Evolutionary conservation across 1,284 basidiomycete genomes (phyloP).

Genomic region (Cryptococcus sp.): DNA sequence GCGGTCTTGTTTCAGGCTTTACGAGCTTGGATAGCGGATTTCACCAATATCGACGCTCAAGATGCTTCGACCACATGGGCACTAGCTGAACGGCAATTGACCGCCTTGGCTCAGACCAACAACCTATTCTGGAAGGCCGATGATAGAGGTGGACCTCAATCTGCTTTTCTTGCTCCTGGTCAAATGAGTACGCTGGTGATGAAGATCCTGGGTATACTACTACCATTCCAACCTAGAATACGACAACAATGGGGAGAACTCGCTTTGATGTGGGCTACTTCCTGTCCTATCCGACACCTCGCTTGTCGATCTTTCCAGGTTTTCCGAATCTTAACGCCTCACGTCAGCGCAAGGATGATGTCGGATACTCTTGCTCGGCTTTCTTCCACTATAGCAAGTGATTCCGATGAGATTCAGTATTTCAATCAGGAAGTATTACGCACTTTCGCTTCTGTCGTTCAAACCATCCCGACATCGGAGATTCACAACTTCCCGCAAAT

Average conservation of each 20-base stretch:
- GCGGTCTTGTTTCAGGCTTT: constrained; percentile 74
- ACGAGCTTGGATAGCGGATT: constrained; percentile 62
- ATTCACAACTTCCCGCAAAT: constrained; percentile 67
- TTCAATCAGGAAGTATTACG: constrained; percentile 80
- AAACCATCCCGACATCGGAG: constrained; percentile 57
- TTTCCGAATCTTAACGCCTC: constrained; percentile 77
- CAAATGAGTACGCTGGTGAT: constrained; percentile 69
- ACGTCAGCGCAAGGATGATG: constrained; percentile 67
- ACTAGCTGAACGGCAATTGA: constrained; percentile 55
- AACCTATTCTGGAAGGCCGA: constrained; percentile 67
- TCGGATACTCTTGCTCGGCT: constrained; percentile 76
- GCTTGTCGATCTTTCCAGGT: constrained; percentile 87
- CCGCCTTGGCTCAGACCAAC: constrained; percentile 49
- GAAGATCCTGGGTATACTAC: constrained; percentile 64
- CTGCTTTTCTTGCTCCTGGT: constrained; percentile 49
- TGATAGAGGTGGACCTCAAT: constrained; percentile 49
- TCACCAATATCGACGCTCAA: constrained; percentile 30
- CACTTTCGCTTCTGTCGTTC: constrained; percentile 68
- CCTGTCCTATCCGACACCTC: constrained; percentile 76
- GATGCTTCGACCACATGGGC: constrained; percentile 28
- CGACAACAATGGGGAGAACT: constrained; percentile 74
- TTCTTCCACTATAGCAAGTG: constrained; percentile 75
- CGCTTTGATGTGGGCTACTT: constrained; percentile 78
- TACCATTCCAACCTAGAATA: constrained; percentile 64
- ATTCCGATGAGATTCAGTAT: constrained; percentile 64